A percentile compares a stretch with the other conserved stretches of the same genome.
Evolutionary conservation across 192 early-diverging fungal genomes (phyloP).

Genomic region (Chytriomyces hyalinus): DNA sequence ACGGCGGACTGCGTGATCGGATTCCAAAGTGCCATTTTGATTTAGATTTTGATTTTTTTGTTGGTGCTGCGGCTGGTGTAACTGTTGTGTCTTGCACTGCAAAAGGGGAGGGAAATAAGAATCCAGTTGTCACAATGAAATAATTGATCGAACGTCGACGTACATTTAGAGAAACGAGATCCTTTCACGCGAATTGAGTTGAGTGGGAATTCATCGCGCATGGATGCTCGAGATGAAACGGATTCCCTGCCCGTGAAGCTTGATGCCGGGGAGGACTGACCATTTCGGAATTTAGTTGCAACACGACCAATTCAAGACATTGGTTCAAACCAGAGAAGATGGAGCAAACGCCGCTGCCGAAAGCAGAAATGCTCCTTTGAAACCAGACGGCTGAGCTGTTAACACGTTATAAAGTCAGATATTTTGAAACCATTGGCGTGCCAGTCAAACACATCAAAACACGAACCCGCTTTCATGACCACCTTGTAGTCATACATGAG

Average conservation of each 20-base stretch:
- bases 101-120: not conserved
- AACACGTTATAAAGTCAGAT: conserved; percentile 6
- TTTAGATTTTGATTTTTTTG: conserved; percentile 54
- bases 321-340: no score
- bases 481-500: conserved; percentile 85
- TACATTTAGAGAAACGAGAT: conserved; percentile 17
- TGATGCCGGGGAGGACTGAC: conserved; percentile 57
- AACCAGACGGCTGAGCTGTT: not conserved
- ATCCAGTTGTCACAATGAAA: not conserved
- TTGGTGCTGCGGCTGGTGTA: conserved; percentile 10
- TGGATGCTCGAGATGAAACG: conserved; percentile 19
- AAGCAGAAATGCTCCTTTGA: conserved; percentile 12
- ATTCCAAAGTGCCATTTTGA: conserved; percentile 99
- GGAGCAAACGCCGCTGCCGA: conserved; percentile 17
- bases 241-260: conserved; percentile 10
- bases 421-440: not conserved
- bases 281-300: not conserved
- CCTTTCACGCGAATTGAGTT: conserved; percentile 28
- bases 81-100: not conserved
- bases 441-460: not conserved
- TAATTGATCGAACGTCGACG: not conserved
- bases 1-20: conserved; percentile 84
- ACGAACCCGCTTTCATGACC: conserved; percentile 31
- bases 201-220: conserved; percentile 20
- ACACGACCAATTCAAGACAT: no score